Percentiles rank a stretch among this genome's conserved stretches.
phyloP scores from a whole-genome alignment of 805 yeast species.

The Sugiyamaella mastotermitis region DNA sequence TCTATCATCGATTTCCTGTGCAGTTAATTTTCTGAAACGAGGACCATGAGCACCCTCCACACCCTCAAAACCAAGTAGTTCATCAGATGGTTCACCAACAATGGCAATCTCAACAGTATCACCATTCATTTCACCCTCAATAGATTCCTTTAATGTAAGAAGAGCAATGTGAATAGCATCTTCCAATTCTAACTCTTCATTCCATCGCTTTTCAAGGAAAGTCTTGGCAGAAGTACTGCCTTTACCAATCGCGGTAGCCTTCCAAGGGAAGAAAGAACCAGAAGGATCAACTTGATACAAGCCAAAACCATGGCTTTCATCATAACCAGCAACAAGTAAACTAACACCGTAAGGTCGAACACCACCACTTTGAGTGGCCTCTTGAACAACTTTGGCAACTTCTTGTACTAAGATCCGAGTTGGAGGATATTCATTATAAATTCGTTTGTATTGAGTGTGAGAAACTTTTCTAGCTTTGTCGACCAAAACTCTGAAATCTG shows the following conservation, averaged over 20 bases:
- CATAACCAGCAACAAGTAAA: conserved; percentile 88
- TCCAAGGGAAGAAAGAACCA: conserved; percentile 98
- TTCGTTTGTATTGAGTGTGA: conserved; percentile 85
- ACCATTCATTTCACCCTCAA: conserved; percentile 97
- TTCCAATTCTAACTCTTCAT: conserved; percentile 91
- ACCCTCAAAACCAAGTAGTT: conserved; percentile 79
- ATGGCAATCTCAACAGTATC: conserved; percentile 90
- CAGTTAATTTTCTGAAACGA: conserved; percentile 72
- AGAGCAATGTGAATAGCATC: conserved; percentile 97
- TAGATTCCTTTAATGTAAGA: conserved; percentile 88
- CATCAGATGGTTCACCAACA: conserved; percentile 77
- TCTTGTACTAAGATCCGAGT: conserved; percentile 90
- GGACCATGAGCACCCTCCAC: conserved; percentile 78
- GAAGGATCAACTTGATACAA: conserved; percentile 97
- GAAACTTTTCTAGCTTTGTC: conserved; percentile 92
- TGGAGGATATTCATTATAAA: conserved; percentile 96
- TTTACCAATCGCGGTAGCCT: conserved; percentile 98
- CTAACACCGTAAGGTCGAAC: conserved; percentile 99
- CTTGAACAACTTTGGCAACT: conserved; percentile 95
- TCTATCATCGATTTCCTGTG: conserved; percentile 94
- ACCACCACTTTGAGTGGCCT: conserved; percentile 98
- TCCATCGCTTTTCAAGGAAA: conserved; percentile 96
- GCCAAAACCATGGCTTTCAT: conserved; percentile 67
- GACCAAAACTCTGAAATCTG: conserved; percentile 90
- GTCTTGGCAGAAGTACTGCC: conserved; percentile 96